Conservation (phyloP, 192 early-diverging fungal genomes). For the Pilobolus umbonatus region DNA sequence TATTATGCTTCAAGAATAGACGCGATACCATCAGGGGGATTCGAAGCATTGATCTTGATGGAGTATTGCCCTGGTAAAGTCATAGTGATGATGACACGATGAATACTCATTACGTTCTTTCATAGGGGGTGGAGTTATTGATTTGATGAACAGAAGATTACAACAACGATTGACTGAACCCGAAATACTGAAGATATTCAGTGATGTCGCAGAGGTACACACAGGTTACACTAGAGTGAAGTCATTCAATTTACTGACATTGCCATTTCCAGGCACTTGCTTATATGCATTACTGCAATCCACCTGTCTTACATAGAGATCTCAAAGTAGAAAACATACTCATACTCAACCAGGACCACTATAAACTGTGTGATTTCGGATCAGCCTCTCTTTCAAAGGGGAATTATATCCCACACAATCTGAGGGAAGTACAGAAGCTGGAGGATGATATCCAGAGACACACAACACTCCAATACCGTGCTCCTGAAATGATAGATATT, state of each 20-base stretch:
- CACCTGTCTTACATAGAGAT: conserved; percentile 83
- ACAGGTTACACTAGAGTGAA: neutral
- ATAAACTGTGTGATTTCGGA: conserved; percentile 97
- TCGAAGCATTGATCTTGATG: conserved; percentile 84
- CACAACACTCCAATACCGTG: conserved; percentile 93
- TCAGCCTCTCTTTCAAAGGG: conserved; percentile 64
- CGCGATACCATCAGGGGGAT: conserved; percentile 55
- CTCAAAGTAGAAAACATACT: conserved; percentile 85
- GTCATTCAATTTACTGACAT: neutral
- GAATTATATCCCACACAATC: conserved; percentile 49
- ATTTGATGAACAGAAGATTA: conserved; percentile 82
- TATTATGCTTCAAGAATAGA: conserved; percentile 70
- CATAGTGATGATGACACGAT: neutral
- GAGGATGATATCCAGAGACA: conserved; percentile 89
- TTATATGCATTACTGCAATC: conserved; percentile 81
- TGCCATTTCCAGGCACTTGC: conserved; percentile 65
- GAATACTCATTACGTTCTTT: neutral
- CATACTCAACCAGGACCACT: conserved; percentile 52
- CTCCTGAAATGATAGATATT: conserved; percentile 94
- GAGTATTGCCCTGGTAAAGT: conserved; percentile 83
- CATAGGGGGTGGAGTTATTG: conserved; percentile 71
- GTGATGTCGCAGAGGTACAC: conserved; percentile 64
- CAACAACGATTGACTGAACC: conserved; percentile 67
- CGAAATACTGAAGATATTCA: conserved; percentile 89
- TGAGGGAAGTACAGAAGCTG: conserved; percentile 64